phyloP scores from a whole-genome alignment of 2,329 filamentous ascomycete genomes.

The Zasmidium cellare region DNA sequence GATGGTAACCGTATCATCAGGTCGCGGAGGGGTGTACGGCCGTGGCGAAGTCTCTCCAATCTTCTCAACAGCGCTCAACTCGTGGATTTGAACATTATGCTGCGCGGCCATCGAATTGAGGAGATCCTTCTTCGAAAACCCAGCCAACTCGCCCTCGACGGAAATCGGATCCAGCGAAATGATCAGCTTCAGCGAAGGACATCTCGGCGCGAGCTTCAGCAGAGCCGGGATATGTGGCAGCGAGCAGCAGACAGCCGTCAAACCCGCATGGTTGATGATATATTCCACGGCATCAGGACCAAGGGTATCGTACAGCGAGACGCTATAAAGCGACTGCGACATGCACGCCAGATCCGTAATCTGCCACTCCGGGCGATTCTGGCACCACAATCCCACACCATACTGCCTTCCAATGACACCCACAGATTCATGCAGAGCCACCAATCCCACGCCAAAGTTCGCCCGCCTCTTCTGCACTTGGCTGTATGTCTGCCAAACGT shows the following conservation, averaged over 20 bases:
- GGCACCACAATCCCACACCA: constrained; percentile 80
- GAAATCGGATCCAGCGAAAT: constrained; percentile 82
- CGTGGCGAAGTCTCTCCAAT: constrained; percentile 71
- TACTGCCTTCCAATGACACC: constrained; percentile 68
- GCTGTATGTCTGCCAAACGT: constrained; percentile 79
- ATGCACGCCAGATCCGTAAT: constrained; percentile 81
- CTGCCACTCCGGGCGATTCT: constrained; percentile 88
- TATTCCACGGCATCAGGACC: constrained; percentile 89
- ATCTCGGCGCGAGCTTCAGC: constrained; percentile 73
- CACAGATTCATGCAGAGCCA: constrained; percentile 74
- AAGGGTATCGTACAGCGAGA: constrained; percentile 95
- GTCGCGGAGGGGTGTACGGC: constrained; percentile 68
- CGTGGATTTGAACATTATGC: constrained; percentile 75
- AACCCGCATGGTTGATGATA: constrained; percentile 86
- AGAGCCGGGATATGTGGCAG: constrained; percentile 79
- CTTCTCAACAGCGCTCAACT: constrained; percentile 77
- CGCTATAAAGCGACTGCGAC: constrained; percentile 83
- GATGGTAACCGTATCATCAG: constrained; percentile 81
- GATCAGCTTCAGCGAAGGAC: constrained; percentile 83
- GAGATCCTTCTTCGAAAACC: constrained; percentile 76
- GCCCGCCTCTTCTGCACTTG: constrained; percentile 76
- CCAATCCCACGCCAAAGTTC: constrained; percentile 81
- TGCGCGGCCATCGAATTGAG: constrained; percentile 73
- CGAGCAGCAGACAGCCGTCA: constrained; percentile 74
- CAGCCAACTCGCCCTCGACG: constrained; percentile 67